A percentile compares a stretch with the other conserved stretches of the same genome.
phyloP scores from a whole-genome alignment of 163 green algal genomes.

The Trebouxia gelatinosa region DNA sequence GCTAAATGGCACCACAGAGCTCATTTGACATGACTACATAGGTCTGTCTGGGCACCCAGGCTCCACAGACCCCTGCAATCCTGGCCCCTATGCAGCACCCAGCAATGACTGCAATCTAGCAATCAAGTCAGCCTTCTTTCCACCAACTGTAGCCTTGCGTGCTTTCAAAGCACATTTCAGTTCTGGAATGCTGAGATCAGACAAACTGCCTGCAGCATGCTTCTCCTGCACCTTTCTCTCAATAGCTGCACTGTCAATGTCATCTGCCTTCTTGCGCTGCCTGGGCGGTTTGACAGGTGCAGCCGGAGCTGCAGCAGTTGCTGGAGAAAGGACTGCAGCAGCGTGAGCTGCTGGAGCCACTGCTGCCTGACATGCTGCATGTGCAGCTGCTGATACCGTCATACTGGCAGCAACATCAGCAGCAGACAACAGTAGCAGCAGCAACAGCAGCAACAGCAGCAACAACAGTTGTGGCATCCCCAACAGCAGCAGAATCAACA shows the following conservation, averaged over 20 bases:
- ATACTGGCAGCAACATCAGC: too few species aligned
- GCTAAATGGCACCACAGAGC: too few species aligned
- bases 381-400: too few species aligned
- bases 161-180: constrained; percentile 62
- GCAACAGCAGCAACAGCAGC: too few species aligned
- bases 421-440: too few species aligned
- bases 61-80: too few species aligned
- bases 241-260: constrained; percentile 53
- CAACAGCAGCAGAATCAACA: too few species aligned
- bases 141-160: constrained; percentile 57
- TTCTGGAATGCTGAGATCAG: constrained; percentile 62
- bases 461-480: too few species aligned
- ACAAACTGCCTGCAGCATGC: constrained; percentile 38
- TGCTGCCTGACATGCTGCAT: not conserved
- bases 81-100: too few species aligned
- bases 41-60: too few species aligned
- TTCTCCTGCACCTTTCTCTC: constrained; percentile 50
- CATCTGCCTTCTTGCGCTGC: constrained; percentile 49
- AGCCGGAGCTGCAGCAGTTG: constrained; percentile 11
- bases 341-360: not conserved
- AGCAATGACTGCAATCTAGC: constrained; percentile 11
- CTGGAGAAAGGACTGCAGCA: not conserved
- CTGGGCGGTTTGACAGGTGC: constrained; percentile 12
- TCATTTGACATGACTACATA: too few species aligned
- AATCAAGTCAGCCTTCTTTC: constrained; percentile 70